Base-by-base conservation (phyloP, 208 protist species). In the Angomonas ambiguus region DNA sequence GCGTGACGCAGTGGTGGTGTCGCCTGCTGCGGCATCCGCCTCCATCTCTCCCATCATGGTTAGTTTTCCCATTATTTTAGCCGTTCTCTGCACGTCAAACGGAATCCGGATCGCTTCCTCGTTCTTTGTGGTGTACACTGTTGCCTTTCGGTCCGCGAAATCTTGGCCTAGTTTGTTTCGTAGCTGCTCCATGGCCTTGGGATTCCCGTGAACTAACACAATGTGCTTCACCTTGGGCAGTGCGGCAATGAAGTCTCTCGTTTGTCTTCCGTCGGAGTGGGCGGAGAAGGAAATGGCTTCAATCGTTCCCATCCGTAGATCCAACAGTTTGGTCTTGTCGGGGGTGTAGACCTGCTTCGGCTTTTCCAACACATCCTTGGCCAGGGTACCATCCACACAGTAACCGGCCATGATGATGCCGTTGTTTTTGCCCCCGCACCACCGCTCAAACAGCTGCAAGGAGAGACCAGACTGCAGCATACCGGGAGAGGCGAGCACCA, bases 401-500 rank as follows among this genome's bases (percentile, higher is more conserved):
- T 99, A 99, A 49, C 98, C 98, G 0, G 98, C 88, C 71, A 99
- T 90, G 65, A 99, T 93, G 31, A 99, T 89, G 22, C 96, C 96
- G 83, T 99, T 99, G 51, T 87, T 87, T 22, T 80, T 56, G 69
- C 99, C 91, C 0, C 89, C 73, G 70, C 97, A 99, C 98, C 98
- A 99, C 30, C 83, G 71, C 69, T 99, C 98, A 68, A 99, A 99
- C 2, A 99, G 79, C 65, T 99, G 88, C 0, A 98, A 81, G 8
- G 97, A 99, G 34, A 99, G 74, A 27, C 98, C 98, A 22, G 80
- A 96, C 70, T 99, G 97, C 30, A 99, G 66, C 91, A 99, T 98
- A 57, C 97, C 98, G 30, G 97, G 97, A 16, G 89, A 97, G 2
- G 96, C 96, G 11, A 98, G 75, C 55, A 98, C 94, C 10, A 98